Conservation (phyloP, 2,329 filamentous ascomycete species). For the Xylaria sp. region DNA sequence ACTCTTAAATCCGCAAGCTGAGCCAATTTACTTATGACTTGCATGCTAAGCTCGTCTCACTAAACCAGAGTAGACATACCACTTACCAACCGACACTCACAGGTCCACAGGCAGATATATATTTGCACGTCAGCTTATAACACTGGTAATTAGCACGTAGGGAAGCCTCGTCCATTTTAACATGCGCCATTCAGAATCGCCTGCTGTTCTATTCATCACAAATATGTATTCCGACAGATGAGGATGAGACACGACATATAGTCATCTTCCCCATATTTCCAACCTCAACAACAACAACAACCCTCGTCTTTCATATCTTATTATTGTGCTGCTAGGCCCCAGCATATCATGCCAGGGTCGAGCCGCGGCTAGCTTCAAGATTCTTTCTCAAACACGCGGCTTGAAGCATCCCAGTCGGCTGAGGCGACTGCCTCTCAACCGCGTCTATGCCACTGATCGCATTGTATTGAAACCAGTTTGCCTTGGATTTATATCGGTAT, state of each 20-base stretch:
- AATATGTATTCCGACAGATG: constrained; percentile 10
- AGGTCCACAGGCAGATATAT: not conserved
- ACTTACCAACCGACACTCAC: not conserved
- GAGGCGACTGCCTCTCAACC: not conserved
- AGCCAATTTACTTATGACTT: not conserved
- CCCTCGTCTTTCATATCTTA: constrained; percentile 4
- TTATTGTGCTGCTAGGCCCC: not conserved
- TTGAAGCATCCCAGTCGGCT: not conserved
- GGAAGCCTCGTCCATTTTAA: not conserved
- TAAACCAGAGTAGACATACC: not conserved
- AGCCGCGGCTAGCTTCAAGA: not conserved
- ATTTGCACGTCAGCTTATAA: not conserved
- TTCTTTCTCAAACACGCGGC: not conserved
- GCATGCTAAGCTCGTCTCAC: not conserved
- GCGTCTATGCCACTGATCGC: not conserved
- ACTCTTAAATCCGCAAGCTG: not conserved
- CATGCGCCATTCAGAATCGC: not conserved
- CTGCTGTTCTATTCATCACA: constrained; percentile 7
- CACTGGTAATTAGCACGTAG: not conserved
- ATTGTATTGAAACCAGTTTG: constrained; percentile 2
- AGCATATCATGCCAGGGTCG: constrained; percentile 6
- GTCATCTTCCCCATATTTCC: not conserved
- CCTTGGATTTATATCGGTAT: constrained; percentile 1
- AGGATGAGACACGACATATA: constrained; percentile 25
- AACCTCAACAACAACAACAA: not conserved